A percentile compares a stretch with the other conserved stretches of the same genome.
These are phyloP conservation scores for Phytophthora boehmeriae DNA, from an alignment of 352 stramenopile species.

Conservation along the genomic window DNA sequence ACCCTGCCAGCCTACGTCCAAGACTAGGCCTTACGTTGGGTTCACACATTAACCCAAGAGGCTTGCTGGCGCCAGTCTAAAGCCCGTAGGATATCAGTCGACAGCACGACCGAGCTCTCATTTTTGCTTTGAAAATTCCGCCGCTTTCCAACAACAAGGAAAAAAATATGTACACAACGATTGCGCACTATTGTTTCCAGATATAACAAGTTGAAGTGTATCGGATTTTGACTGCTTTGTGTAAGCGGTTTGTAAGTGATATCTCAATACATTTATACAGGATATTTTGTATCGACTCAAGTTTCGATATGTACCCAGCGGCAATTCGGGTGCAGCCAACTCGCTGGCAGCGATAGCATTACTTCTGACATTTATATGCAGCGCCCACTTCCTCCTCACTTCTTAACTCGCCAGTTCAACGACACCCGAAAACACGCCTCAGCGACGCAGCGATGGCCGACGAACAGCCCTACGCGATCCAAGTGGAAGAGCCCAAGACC, in stretches of 20 bases:
- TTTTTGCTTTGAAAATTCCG: constrained; percentile 7
- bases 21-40: constrained; percentile 1
- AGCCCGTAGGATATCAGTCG: not conserved
- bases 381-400: not conserved
- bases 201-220: constrained; percentile 16
- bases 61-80: not conserved
- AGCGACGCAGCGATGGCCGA: not conserved
- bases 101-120: not conserved
- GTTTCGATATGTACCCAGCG: too few relatives aligned
- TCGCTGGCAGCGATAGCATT: not conserved
- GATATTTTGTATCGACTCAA: too few relatives aligned
- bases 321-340: too few relatives aligned
- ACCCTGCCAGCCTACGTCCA: constrained; percentile 33
- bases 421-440: not conserved
- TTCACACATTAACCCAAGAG: too few relatives aligned
- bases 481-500: constrained; percentile 16
- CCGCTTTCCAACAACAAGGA: constrained; percentile 12
- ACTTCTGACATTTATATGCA: not conserved
- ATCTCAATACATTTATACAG: too few relatives aligned
- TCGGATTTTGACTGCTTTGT: too few relatives aligned
- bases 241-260: too few relatives aligned
- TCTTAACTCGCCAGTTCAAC: not conserved
- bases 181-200: constrained; percentile 18
- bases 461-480: constrained; percentile 12
- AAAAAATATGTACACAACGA: not conserved